Base-by-base conservation (phyloP, 345 rosid species). In the Mercurialis annua region DNA sequence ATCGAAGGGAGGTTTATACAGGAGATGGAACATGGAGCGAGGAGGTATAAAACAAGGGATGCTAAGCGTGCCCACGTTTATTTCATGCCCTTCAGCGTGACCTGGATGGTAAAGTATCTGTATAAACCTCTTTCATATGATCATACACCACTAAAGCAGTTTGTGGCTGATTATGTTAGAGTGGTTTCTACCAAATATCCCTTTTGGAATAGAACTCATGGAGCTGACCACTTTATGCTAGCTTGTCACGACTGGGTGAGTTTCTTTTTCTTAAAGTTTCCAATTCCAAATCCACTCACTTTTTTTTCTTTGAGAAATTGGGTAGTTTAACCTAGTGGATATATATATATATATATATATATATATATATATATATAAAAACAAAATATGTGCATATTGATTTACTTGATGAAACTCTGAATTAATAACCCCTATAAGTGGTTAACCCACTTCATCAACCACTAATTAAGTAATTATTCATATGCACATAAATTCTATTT, bases 161-260 rank as follows among this genome's bases (percentile, higher is more conserved):
- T 84, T 62, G 94, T 82, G 50, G 82, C 81, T 23, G 96, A 90
- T 71, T 93, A 93, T 52, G 82, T 93, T 17, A 78, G 49, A 29
- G 70, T 81, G 51, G 51, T 93, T 10, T 88, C 98, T 16, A 71
- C 75, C 59, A 89, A 84, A 69, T 71, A 87, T 65, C 92, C 92
- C 30, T 90, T 82, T 47, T 90, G 97, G 97, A 90, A 90, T 68
- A 78, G 82, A 59, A 84, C 89, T 50, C 76, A 58, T 61, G 94
- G 94, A 4, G 93, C 97, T 63, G 94, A 87, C 72, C 94, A 90
- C 71, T 87, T 90, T 87, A 87, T 87, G 97, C 90, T 90, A 71
- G 85, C 94, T 15, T 87, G 97, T 59, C 97, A 90, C 59, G 97
- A 87, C 74, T 90, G 94, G 97, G 97, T 90, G 49, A 73, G 80